Base-by-base conservation (phyloP, 176 grass and related monocot species). In the Thalia dealbata region DNA sequence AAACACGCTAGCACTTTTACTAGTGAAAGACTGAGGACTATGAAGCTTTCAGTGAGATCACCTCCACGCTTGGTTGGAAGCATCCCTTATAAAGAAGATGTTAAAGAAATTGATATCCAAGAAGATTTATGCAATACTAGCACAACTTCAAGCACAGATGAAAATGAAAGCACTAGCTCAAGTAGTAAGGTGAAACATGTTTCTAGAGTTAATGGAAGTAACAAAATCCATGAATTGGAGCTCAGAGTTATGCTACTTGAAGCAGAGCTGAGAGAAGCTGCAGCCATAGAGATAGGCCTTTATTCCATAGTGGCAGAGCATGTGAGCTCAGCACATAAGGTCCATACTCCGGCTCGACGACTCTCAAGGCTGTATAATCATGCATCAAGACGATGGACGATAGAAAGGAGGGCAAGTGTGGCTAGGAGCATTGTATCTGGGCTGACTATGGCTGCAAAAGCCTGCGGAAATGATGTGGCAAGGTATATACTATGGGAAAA, bases 401-500 rank as follows among this genome's bases (percentile, higher is more conserved):
- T 65, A n/a, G 79, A 90, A 74, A 92, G 82, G 81, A 81, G 78
- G 73, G 90, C 81, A 72, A 88, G 84, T 85, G 90, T 87, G 55
- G 95, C 90, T 76, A 86, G 95, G 60, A 97, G 85, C 83, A 82
- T 86, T 83, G 86, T 85, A 67, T 97, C 95, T 38, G 95, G 89
- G 30, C 78, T 97, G 21, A 90, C 92, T 84, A 81, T 97, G 72
- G 89, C 84, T 75, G 87, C 90, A 78, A 92, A 87, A 87, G 85
- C 90, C 50, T 93, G 95, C 42, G 95, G 90, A 80, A 91, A 97
- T 75, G 95, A 97, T 84, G 88, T 97, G 56, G 78, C 89, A 74
- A 97, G 95, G 95, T 80, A 82, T 68, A 4, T 55, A 55, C 18
- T 19, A 16, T 21, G 78, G 70, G 66, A 22, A 7, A 77, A 74